Base-by-base conservation (phyloP, 2,329 filamentous ascomycete species). In the Exophiala phaeomuriformis region DNA sequence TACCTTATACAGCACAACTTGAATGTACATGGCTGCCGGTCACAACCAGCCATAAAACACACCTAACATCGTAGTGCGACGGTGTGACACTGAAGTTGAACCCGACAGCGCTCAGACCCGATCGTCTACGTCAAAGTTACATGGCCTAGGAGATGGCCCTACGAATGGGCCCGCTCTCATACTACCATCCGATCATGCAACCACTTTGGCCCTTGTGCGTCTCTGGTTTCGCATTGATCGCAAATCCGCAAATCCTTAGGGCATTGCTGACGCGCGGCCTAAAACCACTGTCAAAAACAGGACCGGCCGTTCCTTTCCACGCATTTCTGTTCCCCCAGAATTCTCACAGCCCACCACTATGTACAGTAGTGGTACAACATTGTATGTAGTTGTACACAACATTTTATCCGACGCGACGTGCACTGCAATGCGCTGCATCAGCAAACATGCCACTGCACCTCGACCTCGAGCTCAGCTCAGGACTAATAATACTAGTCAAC, bases 21-120 rank as follows among this genome's bases (percentile, higher is more conserved):
- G 19, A 19, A 19, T 42, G 39, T 27, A 8, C 10, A 10, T 42
- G 39, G 39, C 44, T 28, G 29, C 31, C 44, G 5, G 12, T 9
- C 44, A 8, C 43, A 46, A 5, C 29, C 8, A 29, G n/a, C 29
- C 32, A 8, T 7, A 47, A 10, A 32, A 9, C 28, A 5, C 4
- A n/a, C 28, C 3, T 19, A 19, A 19, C 19, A 19, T 19, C 50
- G 43, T 43, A 53, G 47, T 45, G 55, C 51, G 19, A 47, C 29
- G 48, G 33, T 53, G 54, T 51, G 43, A 57, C 55, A 44, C 49
- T 47, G 47, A 39, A 27, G 9, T n/a, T 29, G 32, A 19, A 47
- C 9, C 28, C 33, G 29, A 35, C 42, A 27, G 27, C 42, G 28
- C 43, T 37, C 29, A 19, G 30, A 47, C 29, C 50, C 29, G 42